These are phyloP conservation scores for Priceomyces castillae DNA, from an alignment of 805 yeast species.

Conservation along the genomic window DNA sequence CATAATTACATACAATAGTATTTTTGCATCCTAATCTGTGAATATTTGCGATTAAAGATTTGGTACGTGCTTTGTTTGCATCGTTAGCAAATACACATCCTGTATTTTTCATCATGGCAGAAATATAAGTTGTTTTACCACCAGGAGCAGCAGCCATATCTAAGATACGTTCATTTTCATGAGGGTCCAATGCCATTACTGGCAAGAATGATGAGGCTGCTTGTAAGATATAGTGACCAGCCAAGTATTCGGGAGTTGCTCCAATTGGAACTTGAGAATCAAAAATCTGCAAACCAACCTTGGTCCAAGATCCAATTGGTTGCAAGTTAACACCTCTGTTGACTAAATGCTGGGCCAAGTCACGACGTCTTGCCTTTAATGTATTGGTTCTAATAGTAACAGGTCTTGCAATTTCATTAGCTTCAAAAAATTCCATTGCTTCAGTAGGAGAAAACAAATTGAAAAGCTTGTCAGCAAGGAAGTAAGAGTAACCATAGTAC, in stretches of 20 bases:
- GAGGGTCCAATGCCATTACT: slow-evolving; percentile 97
- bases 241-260: slow-evolving; percentile 97
- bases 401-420: slow-evolving; percentile 96
- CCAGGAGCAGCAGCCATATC: slow-evolving; percentile 99
- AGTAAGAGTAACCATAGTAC: slow-evolving; percentile 90
- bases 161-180: slow-evolving; percentile 88
- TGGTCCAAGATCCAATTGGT: slow-evolving; percentile 97
- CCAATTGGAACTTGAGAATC: slow-evolving; percentile 99
- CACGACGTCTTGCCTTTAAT: slow-evolving; percentile 89
- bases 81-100: slow-evolving; percentile 98
- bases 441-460: slow-evolving; percentile 90
- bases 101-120: slow-evolving; percentile 97
- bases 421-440: slow-evolving; percentile 97
- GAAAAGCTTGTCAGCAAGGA: slow-evolving; percentile 91
- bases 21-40: slow-evolving; percentile 96
- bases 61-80: slow-evolving; percentile 93
- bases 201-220: slow-evolving; percentile 98
- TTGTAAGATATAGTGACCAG: slow-evolving; percentile 96
- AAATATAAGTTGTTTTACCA: slow-evolving; percentile 93
- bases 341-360: slow-evolving; percentile 89
- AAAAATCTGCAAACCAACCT: slow-evolving; percentile 94
- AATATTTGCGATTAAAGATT: slow-evolving; percentile 93
- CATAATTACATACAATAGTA: slow-evolving; percentile 95
- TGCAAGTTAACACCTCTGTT: slow-evolving; percentile 96
- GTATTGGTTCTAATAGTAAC: slow-evolving; percentile 98